Evolutionary conservation across 768 basidiomycete genomes (phyloP), one percentile per base, ranked within the genome.

Genomic region (Antrodiella citrinella): DNA sequence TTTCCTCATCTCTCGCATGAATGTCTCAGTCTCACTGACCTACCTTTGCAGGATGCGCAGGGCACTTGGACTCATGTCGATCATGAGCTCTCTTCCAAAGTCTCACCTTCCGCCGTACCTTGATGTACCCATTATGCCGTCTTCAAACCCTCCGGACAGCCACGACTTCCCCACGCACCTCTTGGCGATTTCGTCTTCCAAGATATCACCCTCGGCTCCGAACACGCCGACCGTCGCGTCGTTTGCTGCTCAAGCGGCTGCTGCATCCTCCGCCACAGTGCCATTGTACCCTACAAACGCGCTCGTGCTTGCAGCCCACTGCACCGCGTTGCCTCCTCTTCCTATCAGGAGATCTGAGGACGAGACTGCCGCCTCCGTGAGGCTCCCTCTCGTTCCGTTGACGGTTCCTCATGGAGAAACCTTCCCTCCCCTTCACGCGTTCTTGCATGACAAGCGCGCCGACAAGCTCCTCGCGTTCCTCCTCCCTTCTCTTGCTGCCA

Each of bases 211-310:
- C n/a, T 59, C 58, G 0, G 26, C 51, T 7, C 58, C 62, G n/a
- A 49, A 50, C 21, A 64, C 62, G 4, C 62, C 62, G 26, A 64
- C 62, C 39, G 55, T 49, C 10, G 57, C 60, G 22, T 60, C 62
- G 19, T 64, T 62, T 43, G 51, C 56, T 10, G 55, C 59, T 47
- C 49, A 50, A 26, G 20, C 26, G 41, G 48, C 60, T 18, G 48
- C 51, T 26, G 47, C 53, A 12, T 55, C 69, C 42, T 61, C 67
- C n/a, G 53, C 55, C 4, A 59, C 59, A 25, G 53, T 62, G 20
- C 57, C 73, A 9, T 70, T 90, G 47, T 82, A 76, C 55, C 82
- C 89, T 3, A 74, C 79, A 10, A 88, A 91, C 65, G 77, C 79
- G 26, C 65, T 87, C 47, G 72, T 90, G 40, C 73, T 91, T 48